These are phyloP conservation scores for Tricladium varicosporioides DNA, from an alignment of 2,329 filamentous ascomycete species.

Conservation along the genomic window DNA sequence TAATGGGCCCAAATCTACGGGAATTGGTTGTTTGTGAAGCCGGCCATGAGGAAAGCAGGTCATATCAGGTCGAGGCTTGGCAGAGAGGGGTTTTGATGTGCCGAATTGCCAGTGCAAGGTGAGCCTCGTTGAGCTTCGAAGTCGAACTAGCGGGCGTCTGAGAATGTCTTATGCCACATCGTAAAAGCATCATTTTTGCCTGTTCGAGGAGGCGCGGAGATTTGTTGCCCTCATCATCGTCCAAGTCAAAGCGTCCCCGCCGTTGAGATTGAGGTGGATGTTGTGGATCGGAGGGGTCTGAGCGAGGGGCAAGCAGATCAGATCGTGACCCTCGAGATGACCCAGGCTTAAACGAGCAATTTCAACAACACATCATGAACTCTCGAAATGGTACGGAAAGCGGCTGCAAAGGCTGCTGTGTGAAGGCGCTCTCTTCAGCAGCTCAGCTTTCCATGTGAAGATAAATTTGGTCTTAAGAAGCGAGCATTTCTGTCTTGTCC, in stretches of 20 bases:
- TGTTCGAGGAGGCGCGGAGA: not conserved
- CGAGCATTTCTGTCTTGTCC: not conserved
- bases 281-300: conserved; percentile 1
- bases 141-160: not conserved
- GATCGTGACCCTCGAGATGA: not conserved
- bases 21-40: not conserved
- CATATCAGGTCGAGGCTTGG: not conserved
- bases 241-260: conserved; percentile 7
- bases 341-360: not conserved
- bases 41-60: not conserved
- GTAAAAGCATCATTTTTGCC: not conserved
- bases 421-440: not conserved
- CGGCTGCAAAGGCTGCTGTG: not conserved
- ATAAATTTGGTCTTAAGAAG: conserved; percentile 2
- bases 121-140: not conserved
- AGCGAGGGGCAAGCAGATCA: conserved; percentile 1
- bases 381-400: not conserved
- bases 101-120: too few relatives aligned
- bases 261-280: conserved; percentile 1
- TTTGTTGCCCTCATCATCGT: not conserved
- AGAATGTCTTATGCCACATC: not conserved
- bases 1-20: not conserved
- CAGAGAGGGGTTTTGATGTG: too few relatives aligned
- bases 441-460: not conserved
- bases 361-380: not conserved